Conservation (phyloP, 164 flowering plant species). For the Pachysandra terminalis region DNA sequence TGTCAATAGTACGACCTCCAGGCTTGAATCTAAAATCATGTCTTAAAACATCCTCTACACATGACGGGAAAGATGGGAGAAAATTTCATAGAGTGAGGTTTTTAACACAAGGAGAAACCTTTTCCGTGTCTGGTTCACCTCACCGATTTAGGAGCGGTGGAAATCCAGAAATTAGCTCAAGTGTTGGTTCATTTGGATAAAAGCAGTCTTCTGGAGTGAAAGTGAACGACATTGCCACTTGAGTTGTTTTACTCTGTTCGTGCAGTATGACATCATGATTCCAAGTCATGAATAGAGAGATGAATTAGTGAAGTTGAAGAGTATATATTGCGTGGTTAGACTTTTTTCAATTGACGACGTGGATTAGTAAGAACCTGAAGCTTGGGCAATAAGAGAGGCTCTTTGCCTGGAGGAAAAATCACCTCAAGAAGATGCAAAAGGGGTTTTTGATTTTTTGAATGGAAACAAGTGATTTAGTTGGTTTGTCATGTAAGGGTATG, state of each 20-base stretch:
- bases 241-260: slow-evolving; percentile 13
- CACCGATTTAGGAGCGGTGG: slow-evolving; percentile 1
- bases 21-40: slow-evolving; percentile 20
- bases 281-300: neutral
- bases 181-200: slow-evolving; percentile 19
- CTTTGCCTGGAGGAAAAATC: too few species aligned
- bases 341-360: too few species aligned
- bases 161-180: slow-evolving; percentile 11
- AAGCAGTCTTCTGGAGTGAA: slow-evolving; percentile 12
- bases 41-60: slow-evolving; percentile 8
- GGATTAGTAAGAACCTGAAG: too few species aligned
- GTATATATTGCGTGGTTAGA: too few species aligned
- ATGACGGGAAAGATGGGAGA: neutral
- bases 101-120: slow-evolving; percentile 1
- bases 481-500: too few species aligned
- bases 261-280: neutral
- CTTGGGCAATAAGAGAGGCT: too few species aligned
- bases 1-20: slow-evolving; percentile 1
- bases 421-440: too few species aligned
- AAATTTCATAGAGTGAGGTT: slow-evolving; percentile 17
- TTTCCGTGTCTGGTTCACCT: neutral
- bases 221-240: slow-evolving; percentile 9
- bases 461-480: too few species aligned
- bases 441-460: too few species aligned
- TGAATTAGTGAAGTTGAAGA: too few species aligned